Evolutionary conservation across 768 basidiomycete genomes (phyloP), one percentile per base, ranked within the genome.

Genomic region (Lactifluus rugatus): DNA sequence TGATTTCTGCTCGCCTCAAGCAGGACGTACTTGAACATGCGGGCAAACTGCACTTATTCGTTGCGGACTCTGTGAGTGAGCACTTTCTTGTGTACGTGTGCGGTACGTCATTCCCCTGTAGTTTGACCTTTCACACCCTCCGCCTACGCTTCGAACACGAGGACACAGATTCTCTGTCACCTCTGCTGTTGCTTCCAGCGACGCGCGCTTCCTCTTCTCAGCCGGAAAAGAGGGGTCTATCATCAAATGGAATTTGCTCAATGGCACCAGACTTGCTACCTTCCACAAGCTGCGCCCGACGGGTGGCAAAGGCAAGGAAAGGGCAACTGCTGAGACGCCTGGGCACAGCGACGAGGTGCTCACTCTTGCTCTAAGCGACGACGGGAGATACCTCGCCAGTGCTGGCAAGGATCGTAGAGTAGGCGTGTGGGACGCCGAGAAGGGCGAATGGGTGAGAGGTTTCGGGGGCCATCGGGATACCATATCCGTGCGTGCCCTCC

Each of bases 301-400:
- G 42, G 65, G 74, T 65, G 67, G 65, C 31, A 72, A 82, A 66
- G 72, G 72, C 66, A 54, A 84, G 81, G 80, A 80, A 14, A 84
- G 87, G 68, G 79, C 78, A 41, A 71, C 71, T 25, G 66, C 71
- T 1, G 76, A 79, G 3, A 67, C 81, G 3, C 71, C 79, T 57
- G 94, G 95, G 0, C 95, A 99, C 69, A 85, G 81, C 7, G 92
- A 93, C 66, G 89, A 93, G 69, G 81, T 99, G 0, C 76, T 92
- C 44, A 78, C 83, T 5, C 75, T 99, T 14, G 91, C 95, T 1
- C 68, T 96, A 46, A 94, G 89, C 62, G 78, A 80, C 5, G 90
- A 98, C 70, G 93, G 90, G 5, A 85, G 80, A 66, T 84, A 85
- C 56, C 78, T 99, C 3, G 92, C 85, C 1, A 93, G 89, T 65